Base-by-base conservation (phyloP, 2,329 filamentous ascomycete species). In the Mycosphaerella sp. region DNA sequence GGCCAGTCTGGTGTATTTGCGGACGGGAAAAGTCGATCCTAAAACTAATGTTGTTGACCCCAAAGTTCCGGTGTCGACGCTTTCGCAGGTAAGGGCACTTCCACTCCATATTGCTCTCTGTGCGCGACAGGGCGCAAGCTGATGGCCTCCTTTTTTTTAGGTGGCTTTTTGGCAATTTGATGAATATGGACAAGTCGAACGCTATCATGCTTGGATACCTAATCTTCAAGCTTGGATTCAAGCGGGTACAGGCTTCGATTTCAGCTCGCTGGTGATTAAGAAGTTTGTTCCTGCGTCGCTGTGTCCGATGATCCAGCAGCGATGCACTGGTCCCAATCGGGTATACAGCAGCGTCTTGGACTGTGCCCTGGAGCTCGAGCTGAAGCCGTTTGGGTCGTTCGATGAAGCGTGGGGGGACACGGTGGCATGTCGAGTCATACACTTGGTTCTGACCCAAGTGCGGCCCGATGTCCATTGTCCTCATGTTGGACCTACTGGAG, bases 131-230 rank as follows among this genome's bases (percentile, higher is more conserved):
- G 6, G 28, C 10, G 28, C 6, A 30, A 1, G 3, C 42, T 44
- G 27, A 44, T 21, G 1, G 21, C 4, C 21, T 21, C 6, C 1
- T 6, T 35, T 18, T 16, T 27, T 16, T 1, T 16, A 62, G 57
- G 49, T 73, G 10, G 70, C 72, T 0, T 78, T 76, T 53, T 78
- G 73, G 73, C 69, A 67, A 28, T 72, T 77, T 52, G 71, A 76
- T 51, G 62, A 69, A 2, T 53, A 65, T 3, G 74, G 75, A 37
- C 68, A 64, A 10, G 71, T 75, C 5, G 53, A 68, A 13, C 65
- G 69, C 16, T 75, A 73, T 55, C 71, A 75, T 55, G 71, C 72
- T 14, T 73, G 68, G 64, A 69, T 74, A 13, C 69, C 70, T 2
- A 72, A 71, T 30, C 63, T 75, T 18, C 63, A 69, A 52, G 56